Evolutionary conservation across 768 basidiomycete species (phyloP), one percentile per base, ranked within the genome.

Genomic region (Nevesoporus exiguus): DNA sequence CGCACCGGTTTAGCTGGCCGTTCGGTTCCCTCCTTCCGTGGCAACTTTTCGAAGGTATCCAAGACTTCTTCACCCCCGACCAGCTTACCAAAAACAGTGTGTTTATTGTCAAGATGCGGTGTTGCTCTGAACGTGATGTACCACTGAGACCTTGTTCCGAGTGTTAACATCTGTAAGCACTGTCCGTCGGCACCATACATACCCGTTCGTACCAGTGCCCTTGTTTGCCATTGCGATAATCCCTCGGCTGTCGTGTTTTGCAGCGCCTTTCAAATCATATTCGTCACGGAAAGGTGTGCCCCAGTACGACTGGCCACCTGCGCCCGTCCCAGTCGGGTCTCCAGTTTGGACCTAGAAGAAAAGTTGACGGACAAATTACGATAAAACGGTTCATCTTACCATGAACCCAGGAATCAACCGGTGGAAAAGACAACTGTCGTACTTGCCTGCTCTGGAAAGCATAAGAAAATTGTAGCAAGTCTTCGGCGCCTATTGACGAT

Each of bases 381-480:
- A 37, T 10, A 7, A 46, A 50, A 58, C 5, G 13, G 24, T 27
- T 7, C 5, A 27, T 59, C 76, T 48, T 56, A 93, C 93, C 96
- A 98, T 98, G 67, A 97, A 97, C 0, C 89, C 93, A 5, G 94
- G 95, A 13, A 98, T 90, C 25, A 96, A 74, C 19, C 96, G 83
- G 67, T 99, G 96, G 70, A 98, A 99, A 22, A 93, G 71, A 54
- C 85, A 86, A 60, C 92, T 76, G 59, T 98, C 85, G 64, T 98
- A 99, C 64, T 95, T 94, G 9, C 94, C 93, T 22, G 85, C 78
- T 56, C 85, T 82, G 0, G 97, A 95, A 8, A 99, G 81, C 86
- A 91, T 91, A 27, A 99, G 73, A 71, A 98, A 99, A 69, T 99
- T 99, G 71, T 99, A 99, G 62, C 95, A 98, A 1, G 97, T 98